phyloP scores from a whole-genome alignment of 139 green algal species.

The Volvox reticuliferus region DNA sequence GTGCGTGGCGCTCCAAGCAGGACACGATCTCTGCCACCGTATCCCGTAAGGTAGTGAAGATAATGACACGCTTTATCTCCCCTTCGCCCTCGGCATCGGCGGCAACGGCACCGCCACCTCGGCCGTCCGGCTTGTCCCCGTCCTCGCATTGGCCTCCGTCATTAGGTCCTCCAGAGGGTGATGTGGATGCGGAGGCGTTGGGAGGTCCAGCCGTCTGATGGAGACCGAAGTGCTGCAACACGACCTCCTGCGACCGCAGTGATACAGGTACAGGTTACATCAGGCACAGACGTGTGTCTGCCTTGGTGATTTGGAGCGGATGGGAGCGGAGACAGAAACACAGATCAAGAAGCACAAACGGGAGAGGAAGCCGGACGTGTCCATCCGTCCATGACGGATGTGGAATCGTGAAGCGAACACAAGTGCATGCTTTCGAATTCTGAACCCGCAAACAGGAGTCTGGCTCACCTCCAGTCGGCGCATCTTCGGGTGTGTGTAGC shows the following conservation, averaged over 20 bases:
- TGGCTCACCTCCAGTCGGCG: constrained; percentile 57
- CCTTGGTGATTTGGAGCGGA: too few species aligned
- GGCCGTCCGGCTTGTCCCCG: background rate
- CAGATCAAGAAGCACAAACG: too few species aligned
- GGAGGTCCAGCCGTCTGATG: background rate
- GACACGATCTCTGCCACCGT: constrained; percentile 82
- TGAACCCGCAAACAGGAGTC: too few species aligned
- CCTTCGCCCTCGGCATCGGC: background rate
- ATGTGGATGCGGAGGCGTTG: background rate
- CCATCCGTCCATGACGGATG: too few species aligned
- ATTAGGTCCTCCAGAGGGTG: background rate
- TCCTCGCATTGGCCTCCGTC: background rate
- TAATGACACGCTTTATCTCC: constrained; percentile 70
- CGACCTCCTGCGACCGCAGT: background rate
- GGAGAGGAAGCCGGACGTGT: too few species aligned
- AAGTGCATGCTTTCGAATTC: too few species aligned
- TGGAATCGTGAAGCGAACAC: too few species aligned
- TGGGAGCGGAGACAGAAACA: too few species aligned
- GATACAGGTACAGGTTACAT: too few species aligned
- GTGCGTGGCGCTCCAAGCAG: constrained; percentile 67
- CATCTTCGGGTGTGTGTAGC: constrained; percentile 78
- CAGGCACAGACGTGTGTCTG: too few species aligned
- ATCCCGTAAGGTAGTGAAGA: constrained; percentile 86
- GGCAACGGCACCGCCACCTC: background rate
- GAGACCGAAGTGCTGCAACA: constrained; percentile 42